phyloP scores from a whole-genome alignment of 441 rosid species.

The Eugenia klotzschiana region DNA sequence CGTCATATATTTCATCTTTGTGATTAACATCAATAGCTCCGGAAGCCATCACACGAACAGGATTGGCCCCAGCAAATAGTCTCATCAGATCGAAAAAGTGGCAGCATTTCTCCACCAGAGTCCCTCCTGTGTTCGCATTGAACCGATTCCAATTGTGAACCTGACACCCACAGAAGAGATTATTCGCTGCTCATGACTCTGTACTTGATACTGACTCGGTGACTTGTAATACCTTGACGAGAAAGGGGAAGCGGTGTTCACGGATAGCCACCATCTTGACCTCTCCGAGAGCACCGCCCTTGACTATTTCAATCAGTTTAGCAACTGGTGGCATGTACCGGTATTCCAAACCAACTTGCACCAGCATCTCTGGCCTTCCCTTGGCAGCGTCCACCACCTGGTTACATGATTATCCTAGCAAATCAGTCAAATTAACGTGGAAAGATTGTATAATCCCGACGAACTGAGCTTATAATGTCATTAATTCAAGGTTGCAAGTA shows the following conservation, averaged over 20 bases:
- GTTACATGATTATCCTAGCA: background rate
- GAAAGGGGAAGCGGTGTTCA: slow-evolving; percentile 86
- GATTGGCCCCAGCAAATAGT: slow-evolving; percentile 71
- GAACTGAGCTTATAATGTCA: background rate
- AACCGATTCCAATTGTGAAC: slow-evolving; percentile 90
- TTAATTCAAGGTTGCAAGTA: background rate
- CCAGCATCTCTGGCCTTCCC: slow-evolving; percentile 64
- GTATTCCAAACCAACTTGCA: slow-evolving; percentile 88
- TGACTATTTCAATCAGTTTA: slow-evolving; percentile 65
- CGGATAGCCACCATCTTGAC: slow-evolving; percentile 89
- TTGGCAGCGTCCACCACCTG: slow-evolving; percentile 70
- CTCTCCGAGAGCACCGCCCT: slow-evolving; percentile 49
- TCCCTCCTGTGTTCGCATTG: slow-evolving; percentile 80
- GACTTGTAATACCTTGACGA: slow-evolving; percentile 56
- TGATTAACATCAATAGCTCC: slow-evolving; percentile 86
- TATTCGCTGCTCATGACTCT: background rate
- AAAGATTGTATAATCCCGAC: background rate
- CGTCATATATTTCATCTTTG: slow-evolving; percentile 77
- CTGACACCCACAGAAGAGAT: slow-evolving; percentile 11
- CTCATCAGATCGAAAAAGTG: slow-evolving; percentile 96
- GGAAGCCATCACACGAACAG: slow-evolving; percentile 88
- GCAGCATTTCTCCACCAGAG: slow-evolving; percentile 94
- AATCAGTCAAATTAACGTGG: background rate
- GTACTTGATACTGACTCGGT: background rate
- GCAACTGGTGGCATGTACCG: slow-evolving; percentile 94